phyloP scores from a whole-genome alignment of 75 land plant genomes.

The Pseudotsuga menziesii region DNA sequence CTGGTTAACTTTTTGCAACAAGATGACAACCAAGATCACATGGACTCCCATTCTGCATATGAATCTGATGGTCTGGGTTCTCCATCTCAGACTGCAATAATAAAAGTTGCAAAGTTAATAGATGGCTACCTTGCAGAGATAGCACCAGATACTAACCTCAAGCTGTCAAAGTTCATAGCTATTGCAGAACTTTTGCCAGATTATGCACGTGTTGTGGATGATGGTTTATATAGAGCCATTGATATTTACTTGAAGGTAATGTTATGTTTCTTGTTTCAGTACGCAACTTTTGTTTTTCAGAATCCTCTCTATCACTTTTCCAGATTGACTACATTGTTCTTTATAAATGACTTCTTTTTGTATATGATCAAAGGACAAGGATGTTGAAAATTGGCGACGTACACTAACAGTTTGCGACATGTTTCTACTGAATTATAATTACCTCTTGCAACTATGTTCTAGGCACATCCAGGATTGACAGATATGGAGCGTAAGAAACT shows the following conservation, averaged over 20 bases:
- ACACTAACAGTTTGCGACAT: not conserved
- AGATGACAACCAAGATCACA: slow-evolving; percentile 48
- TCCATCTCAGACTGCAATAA: slow-evolving; percentile 61
- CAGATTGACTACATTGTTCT: too few species aligned
- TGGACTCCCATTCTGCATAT: slow-evolving; percentile 42
- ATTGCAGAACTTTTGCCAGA: slow-evolving; percentile 65
- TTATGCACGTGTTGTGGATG: slow-evolving; percentile 61
- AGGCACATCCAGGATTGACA: slow-evolving; percentile 85
- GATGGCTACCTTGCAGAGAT: slow-evolving; percentile 86
- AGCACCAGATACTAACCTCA: slow-evolving; percentile 85
- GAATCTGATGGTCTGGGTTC: slow-evolving; percentile 61
- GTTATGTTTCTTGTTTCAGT: not conserved
- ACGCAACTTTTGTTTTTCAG: not conserved
- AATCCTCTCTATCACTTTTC: too few species aligned
- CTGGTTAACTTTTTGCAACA: slow-evolving; percentile 69
- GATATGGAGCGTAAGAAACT: slow-evolving; percentile 77
- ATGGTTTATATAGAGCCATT: slow-evolving; percentile 82
- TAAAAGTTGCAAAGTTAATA: slow-evolving; percentile 65
- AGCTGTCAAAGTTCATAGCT: slow-evolving; percentile 62
- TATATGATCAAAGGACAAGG: too few species aligned
- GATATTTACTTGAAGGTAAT: slow-evolving; percentile 78
- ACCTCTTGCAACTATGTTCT: slow-evolving; percentile 7
- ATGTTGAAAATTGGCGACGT: too few species aligned
- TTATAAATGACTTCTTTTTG: too few species aligned
- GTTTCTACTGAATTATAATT: slow-evolving; percentile 1